Percentiles rank a stretch among this genome's conserved stretches.
Evolutionary conservation across 2,329 filamentous ascomycete species (phyloP).

Genomic region (Emergomyces africanus): DNA sequence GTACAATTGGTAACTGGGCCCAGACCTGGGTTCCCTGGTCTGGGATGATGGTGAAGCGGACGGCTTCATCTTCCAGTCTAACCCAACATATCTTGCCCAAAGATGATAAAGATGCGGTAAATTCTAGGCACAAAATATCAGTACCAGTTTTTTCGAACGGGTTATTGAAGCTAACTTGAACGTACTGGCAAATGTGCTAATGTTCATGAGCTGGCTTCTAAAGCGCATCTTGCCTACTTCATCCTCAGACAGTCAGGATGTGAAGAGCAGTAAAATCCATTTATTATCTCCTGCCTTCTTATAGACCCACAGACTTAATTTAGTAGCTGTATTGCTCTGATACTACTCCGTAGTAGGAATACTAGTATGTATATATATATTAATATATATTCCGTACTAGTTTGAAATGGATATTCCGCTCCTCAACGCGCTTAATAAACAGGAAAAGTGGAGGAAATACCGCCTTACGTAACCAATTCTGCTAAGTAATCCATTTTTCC

Average conservation of each 20-base stretch:
- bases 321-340: too few species aligned
- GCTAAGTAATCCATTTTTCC: not conserved
- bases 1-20: slow-evolving; percentile 51
- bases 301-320: not conserved
- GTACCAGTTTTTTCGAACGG: not conserved
- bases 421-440: too few species aligned
- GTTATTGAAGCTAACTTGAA: slow-evolving; percentile 1
- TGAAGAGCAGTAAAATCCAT: not conserved
- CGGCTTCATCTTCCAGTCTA: slow-evolving; percentile 71
- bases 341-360: too few species aligned
- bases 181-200: slow-evolving; percentile 41
- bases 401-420: too few species aligned
- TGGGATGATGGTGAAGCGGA: slow-evolving; percentile 91
- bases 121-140: slow-evolving; percentile 31
- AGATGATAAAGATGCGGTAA: slow-evolving; percentile 50
- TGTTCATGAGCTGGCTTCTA: slow-evolving; percentile 40
- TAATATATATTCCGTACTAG: too few species aligned
- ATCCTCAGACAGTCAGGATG: not conserved
- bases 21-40: slow-evolving; percentile 93
- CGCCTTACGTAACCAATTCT: too few species aligned
- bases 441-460: too few species aligned
- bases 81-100: slow-evolving; percentile 81
- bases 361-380: too few species aligned
- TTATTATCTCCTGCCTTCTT: not conserved
- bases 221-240: slow-evolving; percentile 34